Evolutionary conservation across 345 rosid species (phyloP).

Genomic region (Syzygium jambos): DNA sequence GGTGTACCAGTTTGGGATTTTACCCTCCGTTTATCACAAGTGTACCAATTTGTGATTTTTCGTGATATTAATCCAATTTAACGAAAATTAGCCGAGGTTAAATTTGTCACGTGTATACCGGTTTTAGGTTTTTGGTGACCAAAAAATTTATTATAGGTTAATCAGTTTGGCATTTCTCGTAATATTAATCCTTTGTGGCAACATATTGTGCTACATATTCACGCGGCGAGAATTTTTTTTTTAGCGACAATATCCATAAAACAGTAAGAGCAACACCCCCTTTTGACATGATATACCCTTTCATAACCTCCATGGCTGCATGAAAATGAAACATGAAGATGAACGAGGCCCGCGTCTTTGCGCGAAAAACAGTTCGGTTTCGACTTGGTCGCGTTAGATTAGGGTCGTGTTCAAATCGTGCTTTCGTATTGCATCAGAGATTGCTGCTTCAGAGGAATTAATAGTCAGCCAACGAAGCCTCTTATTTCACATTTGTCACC

Average conservation of each 20-base stretch:
- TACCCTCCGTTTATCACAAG: too few relatives aligned
- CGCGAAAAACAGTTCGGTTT: fast-evolving
- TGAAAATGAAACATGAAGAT: neutral
- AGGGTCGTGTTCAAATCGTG: neutral
- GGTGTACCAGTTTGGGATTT: too few relatives aligned
- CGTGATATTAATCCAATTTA: too few relatives aligned
- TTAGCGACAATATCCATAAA: neutral
- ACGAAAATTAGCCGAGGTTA: too few relatives aligned
- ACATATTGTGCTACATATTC: neutral
- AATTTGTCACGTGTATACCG: too few relatives aligned
- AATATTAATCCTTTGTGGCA: neutral
- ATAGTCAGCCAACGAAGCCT: neutral
- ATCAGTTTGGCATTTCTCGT: too few relatives aligned
- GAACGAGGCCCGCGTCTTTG: neutral
- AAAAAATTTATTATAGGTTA: too few relatives aligned
- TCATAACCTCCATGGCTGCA: neutral
- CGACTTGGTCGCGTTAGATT: neutral
- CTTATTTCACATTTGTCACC: neutral
- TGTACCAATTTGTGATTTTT: too few relatives aligned
- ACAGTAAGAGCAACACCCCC: neutral
- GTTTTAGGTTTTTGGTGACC: too few relatives aligned
- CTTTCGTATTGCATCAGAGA: neutral
- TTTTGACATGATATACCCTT: neutral
- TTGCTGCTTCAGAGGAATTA: neutral
- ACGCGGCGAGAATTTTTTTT: neutral